Evolutionary conservation across 306 rosid genomes (phyloP).

Genomic region (Prosopis cineraria): DNA sequence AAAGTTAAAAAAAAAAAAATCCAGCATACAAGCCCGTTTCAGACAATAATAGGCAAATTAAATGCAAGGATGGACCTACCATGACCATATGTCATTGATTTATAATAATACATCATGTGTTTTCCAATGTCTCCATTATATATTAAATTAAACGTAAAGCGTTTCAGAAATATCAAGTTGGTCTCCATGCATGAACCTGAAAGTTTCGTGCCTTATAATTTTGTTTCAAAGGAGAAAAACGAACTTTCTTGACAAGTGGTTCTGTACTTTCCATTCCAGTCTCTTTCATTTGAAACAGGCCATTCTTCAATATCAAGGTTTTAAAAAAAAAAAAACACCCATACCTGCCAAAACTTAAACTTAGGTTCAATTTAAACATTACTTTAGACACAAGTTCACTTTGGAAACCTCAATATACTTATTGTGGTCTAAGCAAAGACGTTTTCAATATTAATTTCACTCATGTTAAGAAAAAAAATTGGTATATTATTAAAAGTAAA

Average conservation of each 20-base stretch:
- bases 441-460: too few species aligned
- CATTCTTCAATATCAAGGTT: neutral
- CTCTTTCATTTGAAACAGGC: neutral
- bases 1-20: too few species aligned
- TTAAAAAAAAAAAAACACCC: too few species aligned
- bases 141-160: neutral
- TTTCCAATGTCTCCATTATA: neutral
- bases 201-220: neutral
- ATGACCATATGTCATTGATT: neutral
- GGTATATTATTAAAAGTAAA: too few species aligned
- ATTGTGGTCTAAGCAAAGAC: too few species aligned
- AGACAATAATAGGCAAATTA: neutral
- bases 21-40: neutral
- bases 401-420: neutral
- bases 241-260: neutral
- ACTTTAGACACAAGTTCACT: neutral
- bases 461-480: too few species aligned
- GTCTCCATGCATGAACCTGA: slow-evolving; percentile 9
- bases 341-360: neutral
- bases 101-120: neutral
- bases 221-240: neutral
- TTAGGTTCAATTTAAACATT: neutral
- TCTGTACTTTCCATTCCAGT: neutral
- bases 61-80: neutral
- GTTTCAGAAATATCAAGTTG: slow-evolving; percentile 1